Evolutionary conservation across 441 rosid genomes (phyloP).

Genomic region (Manihot esculenta): DNA sequence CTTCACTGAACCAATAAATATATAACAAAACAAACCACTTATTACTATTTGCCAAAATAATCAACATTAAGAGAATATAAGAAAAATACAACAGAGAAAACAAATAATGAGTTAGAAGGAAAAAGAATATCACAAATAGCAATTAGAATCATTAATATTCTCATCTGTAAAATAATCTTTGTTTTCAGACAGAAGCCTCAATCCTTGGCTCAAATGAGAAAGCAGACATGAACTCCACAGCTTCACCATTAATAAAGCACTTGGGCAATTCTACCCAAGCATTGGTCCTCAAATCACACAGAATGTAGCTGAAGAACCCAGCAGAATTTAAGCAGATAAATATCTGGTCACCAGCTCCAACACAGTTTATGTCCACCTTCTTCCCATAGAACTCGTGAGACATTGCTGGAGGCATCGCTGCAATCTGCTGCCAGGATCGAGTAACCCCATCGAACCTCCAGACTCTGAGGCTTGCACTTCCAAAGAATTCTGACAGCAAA

Average conservation of each 20-base stretch:
- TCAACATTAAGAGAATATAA: background rate
- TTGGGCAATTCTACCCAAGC: constrained; percentile 70
- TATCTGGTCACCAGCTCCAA: constrained; percentile 60
- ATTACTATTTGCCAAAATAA: constrained; percentile 20
- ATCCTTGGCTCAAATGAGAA: constrained; percentile 87
- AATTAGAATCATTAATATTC: constrained; percentile 5
- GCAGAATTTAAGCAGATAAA: constrained; percentile 68
- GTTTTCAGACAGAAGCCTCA: constrained; percentile 57
- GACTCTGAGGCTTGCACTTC: constrained; percentile 71
- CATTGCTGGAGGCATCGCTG: constrained; percentile 81
- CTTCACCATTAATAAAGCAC: constrained; percentile 50
- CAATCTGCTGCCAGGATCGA: constrained; percentile 60
- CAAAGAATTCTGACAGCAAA: constrained; percentile 71
- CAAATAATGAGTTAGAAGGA: constrained; percentile 4
- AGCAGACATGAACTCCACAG: constrained; percentile 71
- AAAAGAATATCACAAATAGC: constrained; percentile 9
- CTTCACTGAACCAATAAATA: too few species aligned
- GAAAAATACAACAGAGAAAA: constrained; percentile 6
- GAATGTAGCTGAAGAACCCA: constrained; percentile 52
- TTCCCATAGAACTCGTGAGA: constrained; percentile 73
- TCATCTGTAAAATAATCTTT: constrained; percentile 4
- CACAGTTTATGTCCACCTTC: constrained; percentile 78
- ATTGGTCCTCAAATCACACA: constrained; percentile 45
- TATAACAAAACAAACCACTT: too few species aligned
- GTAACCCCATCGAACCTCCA: constrained; percentile 57